These are phyloP conservation scores for Talaromyces thailandensis DNA, from an alignment of 495 filamentous ascomycete genomes.

Conservation along the genomic window DNA sequence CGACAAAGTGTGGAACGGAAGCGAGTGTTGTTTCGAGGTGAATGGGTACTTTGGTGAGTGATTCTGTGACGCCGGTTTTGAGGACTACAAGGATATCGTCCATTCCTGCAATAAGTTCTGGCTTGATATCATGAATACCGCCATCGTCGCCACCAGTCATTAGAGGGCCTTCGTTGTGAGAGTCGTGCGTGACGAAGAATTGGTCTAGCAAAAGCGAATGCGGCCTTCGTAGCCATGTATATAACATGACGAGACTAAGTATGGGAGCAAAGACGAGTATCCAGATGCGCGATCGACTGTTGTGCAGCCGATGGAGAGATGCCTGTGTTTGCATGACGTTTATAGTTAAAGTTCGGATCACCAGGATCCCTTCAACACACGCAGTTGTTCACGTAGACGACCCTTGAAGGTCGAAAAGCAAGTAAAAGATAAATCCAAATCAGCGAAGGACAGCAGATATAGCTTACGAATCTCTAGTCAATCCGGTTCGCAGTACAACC, in stretches of 20 bases:
- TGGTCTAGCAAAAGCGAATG: neutral
- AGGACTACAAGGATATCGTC: conserved; percentile 32
- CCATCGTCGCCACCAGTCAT: neutral
- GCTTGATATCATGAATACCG: neutral
- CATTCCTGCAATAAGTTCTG: conserved; percentile 12
- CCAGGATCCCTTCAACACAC: neutral
- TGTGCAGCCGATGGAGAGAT: neutral
- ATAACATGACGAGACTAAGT: neutral
- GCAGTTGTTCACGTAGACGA: neutral
- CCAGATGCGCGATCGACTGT: neutral
- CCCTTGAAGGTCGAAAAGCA: neutral
- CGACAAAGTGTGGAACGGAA: conserved; percentile 30
- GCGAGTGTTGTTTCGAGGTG: conserved; percentile 32
- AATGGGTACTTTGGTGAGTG: conserved; percentile 26
- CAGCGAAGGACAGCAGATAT: neutral
- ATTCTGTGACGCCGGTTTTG: conserved; percentile 36
- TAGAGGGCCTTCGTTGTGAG: neutral
- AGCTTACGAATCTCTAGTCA: neutral
- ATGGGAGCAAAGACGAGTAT: neutral
- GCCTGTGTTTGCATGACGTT: neutral
- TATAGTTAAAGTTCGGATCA: neutral
- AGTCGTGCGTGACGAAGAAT: neutral
- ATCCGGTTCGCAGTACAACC: neutral
- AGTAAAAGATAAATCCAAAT: neutral
- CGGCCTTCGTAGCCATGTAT: neutral